A percentile compares a stretch with the other conserved stretches of the same genome.
Conservation (phyloP, 345 rosid species). For the Eucalyptus marginata region DNA sequence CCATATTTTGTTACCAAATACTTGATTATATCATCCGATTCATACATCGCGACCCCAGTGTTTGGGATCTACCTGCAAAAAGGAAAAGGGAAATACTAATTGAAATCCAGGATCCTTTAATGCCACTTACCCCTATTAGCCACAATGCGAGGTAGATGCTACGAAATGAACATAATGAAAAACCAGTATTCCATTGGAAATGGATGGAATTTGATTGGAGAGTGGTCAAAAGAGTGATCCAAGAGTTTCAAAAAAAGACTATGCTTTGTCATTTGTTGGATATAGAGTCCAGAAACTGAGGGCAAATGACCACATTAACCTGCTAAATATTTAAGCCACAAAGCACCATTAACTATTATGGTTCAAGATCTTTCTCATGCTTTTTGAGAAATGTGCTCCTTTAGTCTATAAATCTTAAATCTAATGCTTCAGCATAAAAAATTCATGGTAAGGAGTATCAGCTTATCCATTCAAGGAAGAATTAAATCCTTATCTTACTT, state of each 20-base stretch:
- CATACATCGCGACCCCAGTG: slow-evolving; percentile 86
- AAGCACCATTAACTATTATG: background rate
- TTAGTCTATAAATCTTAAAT: background rate
- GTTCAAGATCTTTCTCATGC: background rate
- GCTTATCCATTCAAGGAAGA: background rate
- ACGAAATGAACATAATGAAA: background rate
- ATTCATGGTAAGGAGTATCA: background rate
- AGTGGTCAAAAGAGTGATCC: background rate
- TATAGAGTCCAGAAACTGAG: background rate
- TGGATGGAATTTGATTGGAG: background rate
- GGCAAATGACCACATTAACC: background rate
- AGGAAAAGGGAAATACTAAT: background rate
- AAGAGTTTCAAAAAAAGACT: background rate
- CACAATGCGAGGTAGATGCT: background rate
- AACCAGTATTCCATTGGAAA: background rate
- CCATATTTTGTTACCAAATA: slow-evolving; percentile 77
- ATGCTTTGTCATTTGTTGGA: background rate
- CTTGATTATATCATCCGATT: slow-evolving; percentile 86
- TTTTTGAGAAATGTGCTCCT: background rate
- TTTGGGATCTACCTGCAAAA: slow-evolving; percentile 84
- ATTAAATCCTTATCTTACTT: background rate
- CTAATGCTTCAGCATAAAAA: background rate
- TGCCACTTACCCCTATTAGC: background rate
- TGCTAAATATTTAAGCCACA: background rate
- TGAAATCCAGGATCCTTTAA: background rate